These are phyloP conservation scores for Phytopythium oedochilum DNA, from an alignment of 352 stramenopile species.

Conservation along the genomic window DNA sequence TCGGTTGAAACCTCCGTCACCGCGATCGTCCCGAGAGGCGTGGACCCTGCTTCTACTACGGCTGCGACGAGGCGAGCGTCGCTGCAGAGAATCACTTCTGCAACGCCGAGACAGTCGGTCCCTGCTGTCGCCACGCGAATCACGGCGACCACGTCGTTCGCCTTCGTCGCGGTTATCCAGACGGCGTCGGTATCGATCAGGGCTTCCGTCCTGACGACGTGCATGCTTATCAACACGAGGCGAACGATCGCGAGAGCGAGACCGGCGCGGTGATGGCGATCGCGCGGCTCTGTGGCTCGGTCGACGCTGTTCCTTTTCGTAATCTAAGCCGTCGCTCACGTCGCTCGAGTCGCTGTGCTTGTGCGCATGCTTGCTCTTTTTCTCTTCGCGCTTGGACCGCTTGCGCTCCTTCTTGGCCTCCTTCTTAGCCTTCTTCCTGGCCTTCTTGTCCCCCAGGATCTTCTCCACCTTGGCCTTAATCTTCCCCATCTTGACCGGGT, in stretches of 20 bases:
- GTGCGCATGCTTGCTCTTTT: conserved; percentile 33
- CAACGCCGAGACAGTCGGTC: background rate
- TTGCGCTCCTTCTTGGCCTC: conserved; percentile 67
- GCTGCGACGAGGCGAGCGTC: background rate
- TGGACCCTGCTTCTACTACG: background rate
- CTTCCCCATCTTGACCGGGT: conserved; percentile 87
- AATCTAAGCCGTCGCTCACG: conserved; percentile 6
- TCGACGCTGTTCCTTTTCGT: conserved; percentile 4
- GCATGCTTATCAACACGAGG: background rate
- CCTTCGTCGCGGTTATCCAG: background rate
- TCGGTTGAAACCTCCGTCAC: background rate
- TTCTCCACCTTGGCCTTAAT: conserved; percentile 82
- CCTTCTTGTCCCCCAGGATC: conserved; percentile 75
- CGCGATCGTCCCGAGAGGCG: background rate
- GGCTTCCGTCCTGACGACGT: background rate
- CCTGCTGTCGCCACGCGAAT: background rate
- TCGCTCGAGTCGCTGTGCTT: conserved; percentile 11
- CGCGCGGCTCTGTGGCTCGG: conserved; percentile 9
- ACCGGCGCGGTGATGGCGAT: conserved; percentile 1
- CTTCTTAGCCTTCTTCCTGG: conserved; percentile 65
- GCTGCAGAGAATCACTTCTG: background rate
- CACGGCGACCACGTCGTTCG: background rate
- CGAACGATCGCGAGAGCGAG: background rate
- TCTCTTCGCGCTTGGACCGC: conserved; percentile 25
- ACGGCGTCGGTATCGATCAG: background rate